Conservation (phyloP, 768 basidiomycete genomes). For the Kwoniella mangroviensis region DNA sequence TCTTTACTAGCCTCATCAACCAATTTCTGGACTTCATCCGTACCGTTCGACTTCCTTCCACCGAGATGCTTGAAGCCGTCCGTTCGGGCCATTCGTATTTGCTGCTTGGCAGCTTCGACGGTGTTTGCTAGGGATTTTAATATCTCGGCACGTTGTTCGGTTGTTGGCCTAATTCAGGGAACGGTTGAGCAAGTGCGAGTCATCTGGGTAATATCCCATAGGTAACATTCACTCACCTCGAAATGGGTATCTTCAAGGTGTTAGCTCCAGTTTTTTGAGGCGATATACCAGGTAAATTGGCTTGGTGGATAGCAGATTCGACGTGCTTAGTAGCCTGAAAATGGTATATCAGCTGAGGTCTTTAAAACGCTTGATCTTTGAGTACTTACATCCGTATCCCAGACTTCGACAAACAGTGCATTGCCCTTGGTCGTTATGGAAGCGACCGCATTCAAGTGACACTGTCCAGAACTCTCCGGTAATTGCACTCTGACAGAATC, state of each 20-base stretch:
- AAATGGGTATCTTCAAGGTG: constrained; percentile 53
- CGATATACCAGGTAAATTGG: constrained; percentile 57
- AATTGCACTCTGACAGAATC: constrained; percentile 51
- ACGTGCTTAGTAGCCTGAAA: constrained; percentile 47
- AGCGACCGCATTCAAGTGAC: constrained; percentile 49
- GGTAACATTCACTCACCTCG: constrained; percentile 37
- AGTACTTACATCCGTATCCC: constrained; percentile 51
- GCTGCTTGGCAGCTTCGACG: constrained; percentile 54
- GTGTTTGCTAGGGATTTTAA: constrained; percentile 36
- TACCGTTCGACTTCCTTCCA: constrained; percentile 38
- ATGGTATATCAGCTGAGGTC: background rate
- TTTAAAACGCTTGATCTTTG: background rate
- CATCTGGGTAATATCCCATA: too few relatives aligned
- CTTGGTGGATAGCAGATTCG: constrained; percentile 54
- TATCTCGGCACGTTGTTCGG: constrained; percentile 44
- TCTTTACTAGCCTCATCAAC: constrained; percentile 48
- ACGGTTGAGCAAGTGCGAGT: background rate
- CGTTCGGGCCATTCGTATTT: constrained; percentile 50
- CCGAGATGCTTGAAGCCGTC: constrained; percentile 54
- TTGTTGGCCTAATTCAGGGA: constrained; percentile 38
- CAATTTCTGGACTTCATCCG: constrained; percentile 53
- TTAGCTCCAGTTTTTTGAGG: constrained; percentile 50
- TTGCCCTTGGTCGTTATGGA: constrained; percentile 52
- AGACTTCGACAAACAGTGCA: constrained; percentile 54
- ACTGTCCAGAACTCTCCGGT: constrained; percentile 35